A percentile compares a stretch with the other conserved stretches of the same genome.
phyloP scores from a whole-genome alignment of 768 basidiomycete species.

The Boletus rubroflammeus region DNA sequence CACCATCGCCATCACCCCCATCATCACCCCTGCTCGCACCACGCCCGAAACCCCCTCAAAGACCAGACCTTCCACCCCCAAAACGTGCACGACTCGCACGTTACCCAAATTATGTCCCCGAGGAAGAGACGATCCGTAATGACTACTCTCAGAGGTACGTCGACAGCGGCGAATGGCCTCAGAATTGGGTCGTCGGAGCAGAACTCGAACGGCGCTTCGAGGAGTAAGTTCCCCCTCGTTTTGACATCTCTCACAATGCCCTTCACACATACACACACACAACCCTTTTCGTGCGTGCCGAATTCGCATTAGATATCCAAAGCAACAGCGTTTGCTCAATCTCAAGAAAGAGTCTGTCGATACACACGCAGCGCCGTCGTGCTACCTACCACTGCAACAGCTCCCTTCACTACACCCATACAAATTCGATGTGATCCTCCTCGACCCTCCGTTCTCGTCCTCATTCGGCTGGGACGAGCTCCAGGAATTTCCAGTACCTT shows the following conservation, averaged over 20 bases:
- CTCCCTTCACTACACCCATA: slow-evolving; percentile 53
- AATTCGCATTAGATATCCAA: slow-evolving; percentile 70
- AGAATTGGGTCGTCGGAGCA: slow-evolving; percentile 89
- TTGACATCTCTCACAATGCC: background rate
- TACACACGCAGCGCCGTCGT: slow-evolving; percentile 64
- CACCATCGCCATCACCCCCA: slow-evolving; percentile 47
- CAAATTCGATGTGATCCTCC: slow-evolving; percentile 89
- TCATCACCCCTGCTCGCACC: slow-evolving; percentile 40
- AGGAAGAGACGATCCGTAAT: slow-evolving; percentile 95
- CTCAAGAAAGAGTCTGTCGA: slow-evolving; percentile 81
- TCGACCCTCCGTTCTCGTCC: slow-evolving; percentile 87
- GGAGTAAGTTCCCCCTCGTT: slow-evolving; percentile 64
- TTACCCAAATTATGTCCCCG: slow-evolving; percentile 81
- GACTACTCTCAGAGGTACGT: slow-evolving; percentile 93
- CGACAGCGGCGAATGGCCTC: slow-evolving; percentile 88
- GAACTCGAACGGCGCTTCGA: slow-evolving; percentile 86
- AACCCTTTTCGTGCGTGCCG: background rate
- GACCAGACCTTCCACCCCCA: slow-evolving; percentile 56
- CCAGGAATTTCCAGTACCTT: slow-evolving; percentile 74
- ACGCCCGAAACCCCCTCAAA: slow-evolving; percentile 35
- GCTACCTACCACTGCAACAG: slow-evolving; percentile 62
- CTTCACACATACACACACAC: background rate
- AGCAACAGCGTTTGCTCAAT: slow-evolving; percentile 78
- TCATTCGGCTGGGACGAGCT: slow-evolving; percentile 85
- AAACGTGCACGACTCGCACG: slow-evolving; percentile 70